These are phyloP conservation scores for Zoysia pacifica DNA, from an alignment of 176 grass and related monocot species.

Conservation along the genomic window DNA sequence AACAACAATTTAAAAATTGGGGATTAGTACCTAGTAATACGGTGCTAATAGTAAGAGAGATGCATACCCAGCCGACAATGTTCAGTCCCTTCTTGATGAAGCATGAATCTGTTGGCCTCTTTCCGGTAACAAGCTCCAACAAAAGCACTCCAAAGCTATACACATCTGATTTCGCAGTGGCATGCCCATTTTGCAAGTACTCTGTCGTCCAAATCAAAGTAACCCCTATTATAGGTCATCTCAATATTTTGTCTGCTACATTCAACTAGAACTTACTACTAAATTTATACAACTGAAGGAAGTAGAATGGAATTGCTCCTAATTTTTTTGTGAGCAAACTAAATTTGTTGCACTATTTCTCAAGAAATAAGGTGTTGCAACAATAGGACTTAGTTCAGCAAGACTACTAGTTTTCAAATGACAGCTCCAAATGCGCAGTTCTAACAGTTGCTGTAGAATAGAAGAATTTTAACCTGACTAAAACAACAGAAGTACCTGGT, in stretches of 20 bases:
- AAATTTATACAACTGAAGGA: not conserved
- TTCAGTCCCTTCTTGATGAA: slow-evolving; percentile 89
- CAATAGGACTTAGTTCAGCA: not conserved
- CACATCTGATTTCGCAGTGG: slow-evolving; percentile 88
- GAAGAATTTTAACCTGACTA: not conserved
- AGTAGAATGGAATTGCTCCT: not conserved
- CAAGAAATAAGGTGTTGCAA: not conserved
- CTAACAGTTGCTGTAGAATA: not conserved
- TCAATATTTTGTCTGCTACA: not conserved
- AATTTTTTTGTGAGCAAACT: not conserved
- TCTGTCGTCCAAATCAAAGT: slow-evolving; percentile 46
- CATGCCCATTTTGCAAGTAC: slow-evolving; percentile 84
- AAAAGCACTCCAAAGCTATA: slow-evolving; percentile 94
- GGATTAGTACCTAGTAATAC: no score
- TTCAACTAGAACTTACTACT: not conserved
- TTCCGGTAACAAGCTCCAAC: slow-evolving; percentile 86
- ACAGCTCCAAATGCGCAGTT: not conserved
- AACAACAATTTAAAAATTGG: no score
- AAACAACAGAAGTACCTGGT: slow-evolving; percentile 57
- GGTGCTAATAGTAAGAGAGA: not conserved
- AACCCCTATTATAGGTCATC: not conserved
- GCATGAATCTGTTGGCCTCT: slow-evolving; percentile 78
- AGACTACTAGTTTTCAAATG: not conserved
- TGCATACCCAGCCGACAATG: slow-evolving; percentile 90
- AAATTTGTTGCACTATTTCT: not conserved